Conservation (phyloP, 1,139 yeast genomes). For the Meyerozyma athensensis region DNA sequence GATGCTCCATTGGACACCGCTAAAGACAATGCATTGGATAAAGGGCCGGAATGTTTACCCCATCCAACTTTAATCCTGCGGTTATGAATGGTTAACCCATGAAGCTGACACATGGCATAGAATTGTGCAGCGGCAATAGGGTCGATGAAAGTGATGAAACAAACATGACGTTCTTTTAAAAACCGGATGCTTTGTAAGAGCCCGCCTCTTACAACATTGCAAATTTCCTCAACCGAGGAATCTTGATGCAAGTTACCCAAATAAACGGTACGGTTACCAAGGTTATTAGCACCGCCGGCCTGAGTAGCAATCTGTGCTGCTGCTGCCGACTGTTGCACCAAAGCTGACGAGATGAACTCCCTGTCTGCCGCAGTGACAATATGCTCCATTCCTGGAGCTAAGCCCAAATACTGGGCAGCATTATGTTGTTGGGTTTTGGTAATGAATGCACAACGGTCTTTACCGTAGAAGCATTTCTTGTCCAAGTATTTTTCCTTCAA, state of each 20-base stretch:
- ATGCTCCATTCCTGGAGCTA: conserved; percentile 87
- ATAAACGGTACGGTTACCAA: conserved; percentile 90
- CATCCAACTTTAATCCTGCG: conserved; percentile 86
- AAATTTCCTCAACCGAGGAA: conserved; percentile 84
- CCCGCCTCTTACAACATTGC: conserved; percentile 94
- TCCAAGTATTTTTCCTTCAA: conserved; percentile 51
- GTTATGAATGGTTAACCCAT: conserved; percentile 76
- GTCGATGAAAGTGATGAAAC: conserved; percentile 88
- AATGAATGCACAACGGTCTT: conserved; percentile 66
- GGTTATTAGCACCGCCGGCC: conserved; percentile 72
- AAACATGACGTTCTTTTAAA: conserved; percentile 77
- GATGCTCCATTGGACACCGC: conserved; percentile 96
- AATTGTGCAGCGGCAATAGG: conserved; percentile 93
- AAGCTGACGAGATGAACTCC: conserved; percentile 52
- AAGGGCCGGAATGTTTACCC: conserved; percentile 94
- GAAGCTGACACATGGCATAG: conserved; percentile 80
- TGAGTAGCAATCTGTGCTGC: conserved; percentile 72
- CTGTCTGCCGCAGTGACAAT: conserved; percentile 77
- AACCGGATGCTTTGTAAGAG: conserved; percentile 68
- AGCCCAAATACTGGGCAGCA: conserved; percentile 91
- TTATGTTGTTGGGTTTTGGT: conserved; percentile 95
- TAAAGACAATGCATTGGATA: conserved; percentile 70
- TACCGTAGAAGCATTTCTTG: conserved; percentile 56
- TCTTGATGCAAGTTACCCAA: conserved; percentile 84
- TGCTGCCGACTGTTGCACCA: conserved; percentile 64